phyloP scores from a whole-genome alignment of 768 basidiomycete species.

The Serendipita sp. region DNA sequence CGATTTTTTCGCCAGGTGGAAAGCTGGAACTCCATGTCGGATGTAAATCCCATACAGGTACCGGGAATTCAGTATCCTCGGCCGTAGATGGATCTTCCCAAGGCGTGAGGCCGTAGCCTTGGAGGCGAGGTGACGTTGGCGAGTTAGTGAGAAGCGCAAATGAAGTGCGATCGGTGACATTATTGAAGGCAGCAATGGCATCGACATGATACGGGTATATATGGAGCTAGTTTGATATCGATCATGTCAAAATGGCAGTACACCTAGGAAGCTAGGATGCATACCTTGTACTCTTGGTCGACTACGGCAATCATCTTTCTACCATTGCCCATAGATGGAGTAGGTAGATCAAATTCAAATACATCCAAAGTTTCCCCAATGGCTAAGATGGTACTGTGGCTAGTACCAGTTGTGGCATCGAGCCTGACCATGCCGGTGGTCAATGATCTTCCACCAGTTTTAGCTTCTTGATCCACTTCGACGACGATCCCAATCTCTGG shows the following conservation, averaged over 20 bases:
- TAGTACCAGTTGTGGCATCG: slow-evolving; percentile 44
- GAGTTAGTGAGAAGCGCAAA: slow-evolving; percentile 37
- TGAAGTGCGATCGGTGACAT: slow-evolving; percentile 30
- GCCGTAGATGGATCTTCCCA: neutral
- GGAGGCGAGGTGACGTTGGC: slow-evolving; percentile 28
- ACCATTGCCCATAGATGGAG: slow-evolving; percentile 5
- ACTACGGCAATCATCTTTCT: slow-evolving; percentile 44
- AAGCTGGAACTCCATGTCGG: slow-evolving; percentile 52
- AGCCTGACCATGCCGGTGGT: slow-evolving; percentile 57
- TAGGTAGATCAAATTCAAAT: neutral
- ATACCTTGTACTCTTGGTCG: slow-evolving; percentile 62
- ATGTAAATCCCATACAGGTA: slow-evolving; percentile 30
- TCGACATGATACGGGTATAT: slow-evolving; percentile 46
- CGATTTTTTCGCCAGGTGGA: slow-evolving; percentile 39
- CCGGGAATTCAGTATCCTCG: slow-evolving; percentile 16
- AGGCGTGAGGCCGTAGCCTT: slow-evolving; percentile 29
- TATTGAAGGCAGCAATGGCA: slow-evolving; percentile 28
- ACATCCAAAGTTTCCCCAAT: neutral
- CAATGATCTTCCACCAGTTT: neutral
- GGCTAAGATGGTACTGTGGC: neutral
- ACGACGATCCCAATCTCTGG: slow-evolving; percentile 1
- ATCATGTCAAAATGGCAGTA: neutral
- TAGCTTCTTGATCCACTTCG: slow-evolving; percentile 2
- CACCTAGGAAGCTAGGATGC: slow-evolving; percentile 11
- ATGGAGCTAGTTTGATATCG: slow-evolving; percentile 28